phyloP scores from a whole-genome alignment of 352 stramenopile genomes.

The Pythium monospermum region DNA sequence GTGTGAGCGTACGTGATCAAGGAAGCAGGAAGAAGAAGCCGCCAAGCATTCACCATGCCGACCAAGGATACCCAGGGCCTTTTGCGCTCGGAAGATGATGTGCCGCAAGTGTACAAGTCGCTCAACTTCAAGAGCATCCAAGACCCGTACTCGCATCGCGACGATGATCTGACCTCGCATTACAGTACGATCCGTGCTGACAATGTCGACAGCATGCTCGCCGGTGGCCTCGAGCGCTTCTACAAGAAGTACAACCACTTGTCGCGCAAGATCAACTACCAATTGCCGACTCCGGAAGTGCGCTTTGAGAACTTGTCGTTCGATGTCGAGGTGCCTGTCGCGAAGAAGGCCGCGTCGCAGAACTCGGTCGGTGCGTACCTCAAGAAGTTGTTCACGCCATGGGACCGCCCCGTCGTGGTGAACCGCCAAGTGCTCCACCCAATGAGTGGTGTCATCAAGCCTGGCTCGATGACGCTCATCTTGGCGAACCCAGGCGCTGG shows the following conservation, averaged over 20 bases:
- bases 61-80: slow-evolving; percentile 28
- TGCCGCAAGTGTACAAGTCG: slow-evolving; percentile 61
- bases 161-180: slow-evolving; percentile 39
- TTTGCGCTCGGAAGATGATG: slow-evolving; percentile 28
- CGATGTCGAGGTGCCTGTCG: slow-evolving; percentile 43
- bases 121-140: slow-evolving; percentile 73
- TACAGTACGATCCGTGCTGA: slow-evolving; percentile 62
- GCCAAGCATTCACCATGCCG: slow-evolving; percentile 13
- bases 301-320: slow-evolving; percentile 77
- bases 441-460: slow-evolving; percentile 52
- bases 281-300: slow-evolving; percentile 57
- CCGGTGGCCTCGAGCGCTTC: slow-evolving; percentile 64
- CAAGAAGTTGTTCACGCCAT: slow-evolving; percentile 41
- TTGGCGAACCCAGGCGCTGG: slow-evolving; percentile 65
- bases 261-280: slow-evolving; percentile 61
- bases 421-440: slow-evolving; percentile 53
- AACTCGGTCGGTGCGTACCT: slow-evolving; percentile 56
- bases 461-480: slow-evolving; percentile 48
- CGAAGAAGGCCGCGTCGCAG: slow-evolving; percentile 30
- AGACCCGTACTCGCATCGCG: slow-evolving; percentile 56
- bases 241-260: slow-evolving; percentile 83
- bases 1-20: neutral
- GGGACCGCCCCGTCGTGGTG: slow-evolving; percentile 32
- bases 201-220: slow-evolving; percentile 65
- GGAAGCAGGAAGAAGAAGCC: neutral